These are phyloP conservation scores for Glomus cerebriforme DNA, from an alignment of 192 early-diverging fungal species.

Conservation along the genomic window DNA sequence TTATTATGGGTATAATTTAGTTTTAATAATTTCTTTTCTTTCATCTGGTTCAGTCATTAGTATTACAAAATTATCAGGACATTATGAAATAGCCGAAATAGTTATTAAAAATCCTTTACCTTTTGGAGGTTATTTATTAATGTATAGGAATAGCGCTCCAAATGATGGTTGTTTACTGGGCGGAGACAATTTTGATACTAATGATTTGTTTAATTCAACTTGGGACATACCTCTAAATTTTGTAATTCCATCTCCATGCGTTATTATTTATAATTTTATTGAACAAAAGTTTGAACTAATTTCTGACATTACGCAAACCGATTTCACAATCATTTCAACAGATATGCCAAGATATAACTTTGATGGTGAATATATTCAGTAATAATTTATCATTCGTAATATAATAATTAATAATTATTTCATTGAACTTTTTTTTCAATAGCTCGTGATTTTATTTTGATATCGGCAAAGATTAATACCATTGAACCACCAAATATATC, in stretches of 20 bases:
- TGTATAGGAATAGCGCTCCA: not conserved
- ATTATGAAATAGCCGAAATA: not conserved
- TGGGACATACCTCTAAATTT: not conserved
- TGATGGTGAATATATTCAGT: not conserved
- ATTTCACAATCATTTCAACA: not conserved
- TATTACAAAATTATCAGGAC: not conserved
- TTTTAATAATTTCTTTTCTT: not conserved
- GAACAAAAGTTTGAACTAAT: not conserved
- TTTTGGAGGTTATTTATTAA: not conserved
- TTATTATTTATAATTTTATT: not conserved
- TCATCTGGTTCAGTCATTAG: not conserved
- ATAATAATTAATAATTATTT: too few relatives aligned
- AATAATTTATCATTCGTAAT: too few relatives aligned
- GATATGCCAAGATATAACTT: not conserved
- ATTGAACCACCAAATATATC: not conserved
- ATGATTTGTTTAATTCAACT: not conserved
- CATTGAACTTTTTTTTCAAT: not conserved
- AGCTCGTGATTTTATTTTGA: not conserved
- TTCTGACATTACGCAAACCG: not conserved
- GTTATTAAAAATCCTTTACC: not conserved
- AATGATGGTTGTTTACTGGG: not conserved
- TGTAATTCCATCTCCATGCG: not conserved
- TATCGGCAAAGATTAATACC: not conserved
- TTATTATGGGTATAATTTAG: too few relatives aligned
- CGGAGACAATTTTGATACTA: not conserved